Evolutionary conservation across 1,139 yeast genomes (phyloP), one percentile per base, ranked within the genome.

Genomic region (Kodamaea ohmeri): DNA sequence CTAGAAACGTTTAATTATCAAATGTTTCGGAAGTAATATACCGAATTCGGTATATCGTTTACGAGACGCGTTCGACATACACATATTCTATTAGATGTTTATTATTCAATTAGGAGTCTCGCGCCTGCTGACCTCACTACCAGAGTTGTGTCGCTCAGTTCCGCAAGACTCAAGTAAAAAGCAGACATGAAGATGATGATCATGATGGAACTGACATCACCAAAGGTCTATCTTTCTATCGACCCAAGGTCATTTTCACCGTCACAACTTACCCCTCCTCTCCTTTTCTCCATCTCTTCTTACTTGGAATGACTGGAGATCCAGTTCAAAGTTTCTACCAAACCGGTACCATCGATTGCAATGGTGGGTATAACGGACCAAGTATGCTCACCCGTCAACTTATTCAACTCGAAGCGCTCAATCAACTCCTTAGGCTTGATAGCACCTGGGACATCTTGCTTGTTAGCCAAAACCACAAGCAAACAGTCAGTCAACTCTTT

Each of bases 381-480:
- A 40, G 77, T 66, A 56, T 81, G 88, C 40, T 75, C 70, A 15
- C 73, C 69, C 27, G 78, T 71, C 52, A 78, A 63, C 40, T 70
- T 59, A 41, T 72, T 71, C 60, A 83, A 66, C 41, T 78, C 76
- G 45, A 83, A 69, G 43, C 65, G 63, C 43, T 80, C 80, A 42
- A 81, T 79, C 44, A 83, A 63, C 50, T 82, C 85, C 53, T 76
- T 78, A 25, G 89, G 86, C 50, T 73, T 78, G 52, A 77, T 60
- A 30, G 88, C 76, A 24, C 71, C 71, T n/a, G 71, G 69, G 36
- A 80, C 64, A 64, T 89, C 97, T 61, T 89, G 96, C 61, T 89
- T 89, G 64, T 89, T 89, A 39, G 96, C 96, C 67, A 88, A 80
- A 9, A 89, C 94, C 43, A 88, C 73, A 53, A 89, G 62, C 45